These are phyloP conservation scores for Kodamaea kakaduensis DNA, from an alignment of 805 yeast species.

Conservation along the genomic window DNA sequence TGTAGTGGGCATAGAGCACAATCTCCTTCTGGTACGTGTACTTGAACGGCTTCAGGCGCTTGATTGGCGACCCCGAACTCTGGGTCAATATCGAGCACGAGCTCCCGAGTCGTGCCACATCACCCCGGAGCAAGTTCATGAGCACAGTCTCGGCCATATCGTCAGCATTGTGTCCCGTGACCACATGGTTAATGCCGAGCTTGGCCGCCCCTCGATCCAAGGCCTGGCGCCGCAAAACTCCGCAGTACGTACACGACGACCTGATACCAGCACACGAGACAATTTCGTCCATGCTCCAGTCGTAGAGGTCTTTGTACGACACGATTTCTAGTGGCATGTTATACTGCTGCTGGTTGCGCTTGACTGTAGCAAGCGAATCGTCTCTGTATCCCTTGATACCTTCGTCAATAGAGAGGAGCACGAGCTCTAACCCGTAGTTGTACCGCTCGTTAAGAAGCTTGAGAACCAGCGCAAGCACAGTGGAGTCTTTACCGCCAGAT, in stretches of 20 bases:
- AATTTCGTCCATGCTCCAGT: conserved; percentile 99
- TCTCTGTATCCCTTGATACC: conserved; percentile 97
- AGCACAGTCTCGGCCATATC: conserved; percentile 98
- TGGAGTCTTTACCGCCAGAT: conserved; percentile 97
- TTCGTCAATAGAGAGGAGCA: conserved; percentile 85
- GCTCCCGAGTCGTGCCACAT: conserved; percentile 83
- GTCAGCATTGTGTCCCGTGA: conserved; percentile 98
- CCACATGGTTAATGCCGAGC: conserved; percentile 81
- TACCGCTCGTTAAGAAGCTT: conserved; percentile 85
- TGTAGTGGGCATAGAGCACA: conserved; percentile 94
- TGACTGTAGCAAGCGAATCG: conserved; percentile 94
- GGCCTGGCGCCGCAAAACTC: conserved; percentile 94
- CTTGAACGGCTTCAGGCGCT: conserved; percentile 93
- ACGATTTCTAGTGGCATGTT: conserved; percentile 75
- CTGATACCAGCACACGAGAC: conserved; percentile 92
- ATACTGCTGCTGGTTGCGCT: conserved; percentile 84
- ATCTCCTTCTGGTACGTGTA: conserved; percentile 96
- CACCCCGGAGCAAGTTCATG: conserved; percentile 95
- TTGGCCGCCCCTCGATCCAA: conserved; percentile 92
- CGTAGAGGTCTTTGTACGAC: conserved; percentile 82
- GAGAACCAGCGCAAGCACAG: conserved; percentile 85
- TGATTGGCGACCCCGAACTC: conserved; percentile 81
- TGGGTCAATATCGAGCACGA: conserved; percentile 84
- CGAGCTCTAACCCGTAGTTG: conserved; percentile 81
- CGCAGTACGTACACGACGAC: conserved; percentile 96